Evolutionary conservation across 1,284 basidiomycete species (phyloP).

Genomic region (Irpex sp.): DNA sequence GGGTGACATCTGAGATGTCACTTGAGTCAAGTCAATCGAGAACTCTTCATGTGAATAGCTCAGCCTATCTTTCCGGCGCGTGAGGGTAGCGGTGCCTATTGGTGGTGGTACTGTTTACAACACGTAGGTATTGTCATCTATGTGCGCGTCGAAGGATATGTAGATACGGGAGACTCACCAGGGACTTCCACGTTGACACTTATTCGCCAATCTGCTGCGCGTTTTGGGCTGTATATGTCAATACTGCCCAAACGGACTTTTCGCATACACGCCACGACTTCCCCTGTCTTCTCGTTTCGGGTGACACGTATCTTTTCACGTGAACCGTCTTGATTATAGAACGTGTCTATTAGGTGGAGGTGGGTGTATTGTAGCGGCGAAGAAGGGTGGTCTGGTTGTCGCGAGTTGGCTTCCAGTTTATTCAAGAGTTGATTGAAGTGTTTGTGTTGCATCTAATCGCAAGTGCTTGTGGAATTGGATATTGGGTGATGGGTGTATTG

Average conservation of each 20-base stretch:
- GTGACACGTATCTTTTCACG: constrained; percentile 82
- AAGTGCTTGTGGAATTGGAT: background rate
- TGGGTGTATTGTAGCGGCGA: constrained; percentile 71
- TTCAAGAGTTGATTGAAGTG: constrained; percentile 88
- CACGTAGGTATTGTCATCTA: too few species aligned
- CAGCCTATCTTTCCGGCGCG: constrained; percentile 85
- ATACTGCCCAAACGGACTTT: constrained; percentile 87
- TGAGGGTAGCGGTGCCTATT: constrained; percentile 50
- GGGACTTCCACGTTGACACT: constrained; percentile 87
- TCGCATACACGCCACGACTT: constrained; percentile 63
- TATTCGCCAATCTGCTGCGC: constrained; percentile 86
- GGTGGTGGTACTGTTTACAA: constrained; percentile 12
- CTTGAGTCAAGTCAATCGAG: constrained; percentile 91
- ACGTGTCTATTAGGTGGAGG: constrained; percentile 79
- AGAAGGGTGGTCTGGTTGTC: constrained; percentile 36
- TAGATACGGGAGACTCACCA: constrained; percentile 36
- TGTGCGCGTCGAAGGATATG: constrained; percentile 3
- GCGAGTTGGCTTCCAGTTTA: constrained; percentile 55
- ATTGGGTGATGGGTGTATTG: background rate
- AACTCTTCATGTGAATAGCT: constrained; percentile 94
- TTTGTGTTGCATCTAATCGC: constrained; percentile 75
- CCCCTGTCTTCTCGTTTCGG: constrained; percentile 70
- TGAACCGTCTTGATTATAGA: constrained; percentile 55
- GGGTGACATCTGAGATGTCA: constrained; percentile 51
- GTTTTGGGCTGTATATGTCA: constrained; percentile 83